Base-by-base conservation (phyloP, 2,329 filamentous ascomycete genomes). In the Hymenoscyphus occultus region DNA sequence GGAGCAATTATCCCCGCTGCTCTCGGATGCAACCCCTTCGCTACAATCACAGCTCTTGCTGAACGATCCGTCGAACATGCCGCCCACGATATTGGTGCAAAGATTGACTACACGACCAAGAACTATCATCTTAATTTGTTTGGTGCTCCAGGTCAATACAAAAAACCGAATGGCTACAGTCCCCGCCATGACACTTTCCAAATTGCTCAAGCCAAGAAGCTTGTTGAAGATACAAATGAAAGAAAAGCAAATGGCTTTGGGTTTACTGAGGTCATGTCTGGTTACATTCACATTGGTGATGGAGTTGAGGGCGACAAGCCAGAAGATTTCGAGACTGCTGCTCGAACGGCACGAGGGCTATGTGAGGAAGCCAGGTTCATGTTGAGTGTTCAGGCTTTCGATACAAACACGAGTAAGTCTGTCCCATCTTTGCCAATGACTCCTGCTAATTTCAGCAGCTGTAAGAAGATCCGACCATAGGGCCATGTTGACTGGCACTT, bases 41-140 rank as follows among this genome's bases (percentile, higher is more conserved):
- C 88, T 1, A 91, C 88, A 0, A 90, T 90, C 68, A 83, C 87
- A 0, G 88, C 88, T 2, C 80, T 91, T 22, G 87, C 88, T 0
- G 88, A 90, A 75, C 80, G 88, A 10, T 84, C 84, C 0, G 81
- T 90, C 6, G 82, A 85, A 61, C 73, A 80, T 5, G 83, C 83
- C 60, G 79, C 81, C 1, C 71, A 78, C 6, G 70, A 71, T 0
- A 77, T 87, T 32, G 39, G 56, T 1, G 60, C 12, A 9, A 67
- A 64, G 5, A 82, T 88, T 61, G 79, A 81, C 64, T 74, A 76
- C 2, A 76, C 80, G 28, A 77, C 76, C 31, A 84, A 84, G 64
- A 79, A 78, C 67, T 80, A 77, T 0, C 72, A 80, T 22, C 77
- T 88, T 1, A 78, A 88, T 72, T 77, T 88, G 22, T 86, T 86